phyloP scores from a whole-genome alignment of 1,139 yeast species.

The Pichia sp. region DNA sequence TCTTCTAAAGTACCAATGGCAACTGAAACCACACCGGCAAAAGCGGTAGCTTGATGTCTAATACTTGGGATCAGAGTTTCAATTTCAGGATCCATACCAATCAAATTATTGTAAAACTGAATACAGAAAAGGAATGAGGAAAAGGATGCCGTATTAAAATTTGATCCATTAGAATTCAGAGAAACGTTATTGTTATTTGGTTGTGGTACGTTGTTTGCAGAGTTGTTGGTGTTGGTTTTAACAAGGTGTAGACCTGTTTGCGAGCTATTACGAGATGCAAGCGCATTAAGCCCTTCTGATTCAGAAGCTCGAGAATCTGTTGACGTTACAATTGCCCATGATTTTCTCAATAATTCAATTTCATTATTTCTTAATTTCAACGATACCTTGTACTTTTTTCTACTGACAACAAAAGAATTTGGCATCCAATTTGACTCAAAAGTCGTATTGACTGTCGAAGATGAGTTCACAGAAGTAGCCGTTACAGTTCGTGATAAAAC shows the following conservation, averaged over 20 bases:
- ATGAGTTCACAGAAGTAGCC: slow-evolving; percentile 20
- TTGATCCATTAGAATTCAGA: not conserved
- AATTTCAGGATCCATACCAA: slow-evolving; percentile 25
- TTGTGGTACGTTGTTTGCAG: not conserved
- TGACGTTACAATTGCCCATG: slow-evolving; percentile 30
- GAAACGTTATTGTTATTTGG: not conserved
- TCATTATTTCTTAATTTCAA: slow-evolving; percentile 29
- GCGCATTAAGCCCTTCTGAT: not conserved
- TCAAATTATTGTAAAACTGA: slow-evolving; percentile 28
- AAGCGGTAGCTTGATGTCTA: slow-evolving; percentile 50
- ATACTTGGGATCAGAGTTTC: slow-evolving; percentile 28
- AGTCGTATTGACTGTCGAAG: slow-evolving; percentile 19
- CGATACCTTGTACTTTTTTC: slow-evolving; percentile 21
- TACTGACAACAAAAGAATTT: slow-evolving; percentile 21
- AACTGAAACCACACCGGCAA: slow-evolving; percentile 53
- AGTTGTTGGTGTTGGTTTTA: not conserved
- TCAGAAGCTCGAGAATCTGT: slow-evolving; percentile 9
- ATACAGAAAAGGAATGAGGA: slow-evolving; percentile 31
- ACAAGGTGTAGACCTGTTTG: slow-evolving; percentile 1
- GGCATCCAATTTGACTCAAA: slow-evolving; percentile 26
- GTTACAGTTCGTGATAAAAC: slow-evolving; percentile 18
- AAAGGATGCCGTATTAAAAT: slow-evolving; percentile 21
- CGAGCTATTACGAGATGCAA: slow-evolving; percentile 5
- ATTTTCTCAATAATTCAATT: slow-evolving; percentile 29
- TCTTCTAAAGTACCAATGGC: slow-evolving; percentile 29